Evolutionary conservation across 2,329 filamentous ascomycete species (phyloP).

Genomic region (Phyllachora maydis): DNA sequence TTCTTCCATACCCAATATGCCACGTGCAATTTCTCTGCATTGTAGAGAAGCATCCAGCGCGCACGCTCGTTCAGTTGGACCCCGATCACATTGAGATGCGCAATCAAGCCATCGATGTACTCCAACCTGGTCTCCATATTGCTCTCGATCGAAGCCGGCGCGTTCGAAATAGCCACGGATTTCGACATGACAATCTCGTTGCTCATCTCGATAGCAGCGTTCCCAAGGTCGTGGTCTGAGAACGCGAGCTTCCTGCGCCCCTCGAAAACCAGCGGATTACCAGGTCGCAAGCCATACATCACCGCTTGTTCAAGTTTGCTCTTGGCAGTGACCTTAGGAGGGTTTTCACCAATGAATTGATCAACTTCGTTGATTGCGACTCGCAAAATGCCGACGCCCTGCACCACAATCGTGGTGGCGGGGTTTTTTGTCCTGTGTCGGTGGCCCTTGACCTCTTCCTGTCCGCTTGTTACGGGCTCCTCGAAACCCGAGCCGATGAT

Average conservation of each 20-base stretch:
- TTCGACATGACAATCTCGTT: slow-evolving; percentile 62
- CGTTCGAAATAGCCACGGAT: slow-evolving; percentile 50
- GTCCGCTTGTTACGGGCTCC: slow-evolving; percentile 21
- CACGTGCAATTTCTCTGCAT: slow-evolving; percentile 77
- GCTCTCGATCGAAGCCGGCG: slow-evolving; percentile 58
- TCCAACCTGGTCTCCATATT: slow-evolving; percentile 55
- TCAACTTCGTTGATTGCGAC: slow-evolving; percentile 36
- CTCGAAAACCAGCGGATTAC: slow-evolving; percentile 77
- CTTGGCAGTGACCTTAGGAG: slow-evolving; percentile 54
- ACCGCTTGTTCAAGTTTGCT: slow-evolving; percentile 87
- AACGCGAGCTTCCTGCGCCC: slow-evolving; percentile 47
- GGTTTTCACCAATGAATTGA: slow-evolving; percentile 33
- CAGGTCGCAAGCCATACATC: slow-evolving; percentile 66
- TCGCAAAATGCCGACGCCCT: slow-evolving; percentile 39
- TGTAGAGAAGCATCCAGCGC: slow-evolving; percentile 67
- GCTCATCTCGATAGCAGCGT: slow-evolving; percentile 62
- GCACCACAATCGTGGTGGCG: slow-evolving; percentile 37
- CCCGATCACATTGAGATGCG: slow-evolving; percentile 46
- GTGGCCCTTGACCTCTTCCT: slow-evolving; percentile 25
- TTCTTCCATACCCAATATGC: slow-evolving; percentile 61
- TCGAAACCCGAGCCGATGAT: slow-evolving; percentile 44
- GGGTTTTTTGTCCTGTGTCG: slow-evolving; percentile 40
- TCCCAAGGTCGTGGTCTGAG: slow-evolving; percentile 45
- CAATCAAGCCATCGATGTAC: slow-evolving; percentile 56
- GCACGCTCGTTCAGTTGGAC: slow-evolving; percentile 43